Conservation (phyloP, 352 stramenopile species). For the Pythium folliculosum region DNA sequence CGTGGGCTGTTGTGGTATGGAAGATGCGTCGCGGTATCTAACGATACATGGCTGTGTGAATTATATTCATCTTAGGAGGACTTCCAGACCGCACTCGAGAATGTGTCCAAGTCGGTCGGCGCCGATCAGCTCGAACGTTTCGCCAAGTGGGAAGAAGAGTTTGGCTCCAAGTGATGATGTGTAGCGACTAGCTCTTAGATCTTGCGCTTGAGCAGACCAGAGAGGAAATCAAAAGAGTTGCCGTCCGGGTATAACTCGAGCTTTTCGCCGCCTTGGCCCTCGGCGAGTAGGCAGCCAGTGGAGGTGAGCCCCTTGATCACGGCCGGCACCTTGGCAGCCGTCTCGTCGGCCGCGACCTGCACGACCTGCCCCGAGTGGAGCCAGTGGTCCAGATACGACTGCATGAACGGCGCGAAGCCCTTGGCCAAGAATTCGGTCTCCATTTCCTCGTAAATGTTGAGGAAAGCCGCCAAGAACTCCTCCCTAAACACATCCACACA, state of each 20-base stretch:
- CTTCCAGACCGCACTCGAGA: conserved; percentile 70
- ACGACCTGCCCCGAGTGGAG: conserved; percentile 86
- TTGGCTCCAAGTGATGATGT: conserved; percentile 67
- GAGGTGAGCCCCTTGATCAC: conserved; percentile 79
- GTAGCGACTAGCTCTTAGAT: conserved; percentile 43
- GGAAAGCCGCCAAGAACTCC: conserved; percentile 86
- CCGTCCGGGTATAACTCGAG: conserved; percentile 89
- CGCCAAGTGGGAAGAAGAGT: conserved; percentile 76
- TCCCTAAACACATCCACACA: conserved; percentile 44
- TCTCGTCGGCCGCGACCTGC: conserved; percentile 54
- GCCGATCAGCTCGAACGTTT: conserved; percentile 78
- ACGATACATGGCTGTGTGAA: background rate
- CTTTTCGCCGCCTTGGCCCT: conserved; percentile 48
- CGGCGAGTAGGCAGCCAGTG: conserved; percentile 81
- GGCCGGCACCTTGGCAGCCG: conserved; percentile 44
- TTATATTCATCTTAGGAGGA: conserved; percentile 46
- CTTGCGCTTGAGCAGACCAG: conserved; percentile 85
- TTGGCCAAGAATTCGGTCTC: conserved; percentile 76
- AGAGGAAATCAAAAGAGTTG: conserved; percentile 90
- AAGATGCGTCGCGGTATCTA: background rate
- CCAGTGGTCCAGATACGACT: conserved; percentile 82
- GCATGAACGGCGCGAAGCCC: conserved; percentile 86
- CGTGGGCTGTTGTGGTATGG: background rate
- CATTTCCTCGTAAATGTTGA: conserved; percentile 88
- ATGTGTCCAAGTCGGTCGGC: conserved; percentile 84